A percentile compares a stretch with the other conserved stretches of the same genome.
Evolutionary conservation across 805 yeast genomes (phyloP).

Genomic region (Alloascoidea africana): DNA sequence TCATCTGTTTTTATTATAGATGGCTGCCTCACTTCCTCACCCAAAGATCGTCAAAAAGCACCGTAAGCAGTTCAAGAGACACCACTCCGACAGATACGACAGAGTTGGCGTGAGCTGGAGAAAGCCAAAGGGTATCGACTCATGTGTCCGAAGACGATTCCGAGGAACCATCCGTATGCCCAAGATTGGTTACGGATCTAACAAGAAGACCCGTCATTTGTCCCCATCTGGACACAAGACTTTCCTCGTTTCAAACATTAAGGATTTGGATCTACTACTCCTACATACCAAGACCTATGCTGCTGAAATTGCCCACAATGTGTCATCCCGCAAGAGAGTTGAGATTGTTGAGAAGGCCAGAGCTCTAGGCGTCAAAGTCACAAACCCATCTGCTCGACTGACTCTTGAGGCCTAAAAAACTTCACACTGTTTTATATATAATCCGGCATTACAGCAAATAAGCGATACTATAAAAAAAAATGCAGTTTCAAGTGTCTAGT

Average conservation of each 20-base stretch:
- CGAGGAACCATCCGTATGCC: constrained; percentile 99
- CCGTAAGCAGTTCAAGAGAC: constrained; percentile 97
- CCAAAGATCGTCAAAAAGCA: constrained; percentile 99
- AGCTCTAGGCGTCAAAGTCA: constrained; percentile 96
- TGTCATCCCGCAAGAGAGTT: constrained; percentile 97
- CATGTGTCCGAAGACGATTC: constrained; percentile 99
- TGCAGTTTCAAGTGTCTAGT: no score
- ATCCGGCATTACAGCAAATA: no score
- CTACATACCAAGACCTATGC: constrained; percentile 98
- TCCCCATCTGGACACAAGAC: constrained; percentile 97
- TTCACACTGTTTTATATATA: no score
- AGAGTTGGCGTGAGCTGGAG: constrained; percentile 99
- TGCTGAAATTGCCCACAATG: constrained; percentile 99
- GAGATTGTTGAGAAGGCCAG: constrained; percentile 92
- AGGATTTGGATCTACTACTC: constrained; percentile 88
- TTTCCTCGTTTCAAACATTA: constrained; percentile 81
- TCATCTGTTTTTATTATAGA: no score
- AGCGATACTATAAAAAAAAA: no score
- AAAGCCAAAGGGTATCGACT: constrained; percentile 99
- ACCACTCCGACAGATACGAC: constrained; percentile 98
- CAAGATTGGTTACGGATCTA: constrained; percentile 99
- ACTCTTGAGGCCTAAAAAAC: constrained; percentile 93
- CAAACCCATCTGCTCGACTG: constrained; percentile 98
- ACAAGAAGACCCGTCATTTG: constrained; percentile 95
- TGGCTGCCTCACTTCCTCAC: constrained; percentile 97